Conservation (phyloP, 768 basidiomycete genomes). For the Filobasidium wieringae region DNA sequence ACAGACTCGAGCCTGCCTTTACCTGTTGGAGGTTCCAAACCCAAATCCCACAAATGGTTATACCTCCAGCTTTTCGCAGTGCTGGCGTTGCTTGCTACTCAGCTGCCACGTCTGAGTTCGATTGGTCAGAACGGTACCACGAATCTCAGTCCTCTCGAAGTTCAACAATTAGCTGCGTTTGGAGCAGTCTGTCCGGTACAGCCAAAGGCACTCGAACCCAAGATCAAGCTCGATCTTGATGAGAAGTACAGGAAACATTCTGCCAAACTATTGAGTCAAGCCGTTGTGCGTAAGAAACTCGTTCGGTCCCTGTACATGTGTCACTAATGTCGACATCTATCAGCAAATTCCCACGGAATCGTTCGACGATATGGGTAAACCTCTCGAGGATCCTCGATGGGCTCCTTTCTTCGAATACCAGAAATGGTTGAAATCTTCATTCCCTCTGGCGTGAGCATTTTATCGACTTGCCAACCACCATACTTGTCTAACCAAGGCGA, state of each 20-base stretch:
- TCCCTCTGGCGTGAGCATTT: slow-evolving; percentile 30
- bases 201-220: slow-evolving; percentile 24
- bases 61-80: too few relatives aligned
- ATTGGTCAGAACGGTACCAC: too few relatives aligned
- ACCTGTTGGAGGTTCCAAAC: too few relatives aligned
- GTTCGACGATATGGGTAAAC: slow-evolving; percentile 36
- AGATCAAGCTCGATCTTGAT: slow-evolving; percentile 21
- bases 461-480: neutral
- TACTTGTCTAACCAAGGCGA: neutral
- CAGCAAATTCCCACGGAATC: slow-evolving; percentile 34
- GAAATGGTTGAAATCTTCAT: slow-evolving; percentile 28
- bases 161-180: too few relatives aligned
- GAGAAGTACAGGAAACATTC: slow-evolving; percentile 22
- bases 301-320: neutral
- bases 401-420: slow-evolving; percentile 36
- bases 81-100: too few relatives aligned
- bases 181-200: slow-evolving; percentile 22
- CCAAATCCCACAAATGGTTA: too few relatives aligned
- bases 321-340: neutral
- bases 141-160: too few relatives aligned
- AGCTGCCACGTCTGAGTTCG: too few relatives aligned
- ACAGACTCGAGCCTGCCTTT: too few relatives aligned
- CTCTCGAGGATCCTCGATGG: slow-evolving; percentile 37
- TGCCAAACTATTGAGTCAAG: slow-evolving; percentile 17
- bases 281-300: slow-evolving; percentile 21